A percentile compares a stretch with the other conserved stretches of the same genome.
Evolutionary conservation across 2,329 filamentous ascomycete genomes (phyloP).

Genomic region (Trichoderma simmonsii): DNA sequence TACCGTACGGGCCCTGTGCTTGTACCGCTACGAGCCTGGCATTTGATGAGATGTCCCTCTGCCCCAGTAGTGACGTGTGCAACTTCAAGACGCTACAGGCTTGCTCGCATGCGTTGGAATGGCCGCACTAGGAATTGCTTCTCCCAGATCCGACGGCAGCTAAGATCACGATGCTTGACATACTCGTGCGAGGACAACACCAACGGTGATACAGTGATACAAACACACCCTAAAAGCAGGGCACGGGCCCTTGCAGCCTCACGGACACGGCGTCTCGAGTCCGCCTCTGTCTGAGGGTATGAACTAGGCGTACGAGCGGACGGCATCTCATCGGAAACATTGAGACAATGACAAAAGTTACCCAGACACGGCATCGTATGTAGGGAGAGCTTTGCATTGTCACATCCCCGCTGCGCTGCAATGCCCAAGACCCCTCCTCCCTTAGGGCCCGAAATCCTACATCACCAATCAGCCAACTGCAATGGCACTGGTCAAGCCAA

Average conservation of each 20-base stretch:
- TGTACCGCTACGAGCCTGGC: not conserved
- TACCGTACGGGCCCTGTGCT: not conserved
- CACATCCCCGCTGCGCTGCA: not conserved
- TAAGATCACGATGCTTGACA: constrained; percentile 9
- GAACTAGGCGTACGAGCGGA: not conserved
- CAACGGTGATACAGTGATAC: not conserved
- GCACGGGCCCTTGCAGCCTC: constrained; percentile 14
- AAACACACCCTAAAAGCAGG: not conserved
- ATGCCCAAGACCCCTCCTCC: constrained; percentile 3
- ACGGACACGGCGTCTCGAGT: not conserved
- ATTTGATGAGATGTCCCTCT: not conserved
- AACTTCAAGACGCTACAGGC: not conserved
- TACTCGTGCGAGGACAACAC: not conserved
- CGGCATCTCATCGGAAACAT: not conserved
- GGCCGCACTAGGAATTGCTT: not conserved
- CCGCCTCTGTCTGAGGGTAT: not conserved
- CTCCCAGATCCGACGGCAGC: not conserved
- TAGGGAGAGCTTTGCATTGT: not conserved
- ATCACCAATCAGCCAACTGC: not conserved
- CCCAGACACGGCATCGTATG: not conserved
- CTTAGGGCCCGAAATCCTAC: not conserved
- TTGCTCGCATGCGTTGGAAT: not conserved
- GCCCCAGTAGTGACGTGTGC: not conserved
- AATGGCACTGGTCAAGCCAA: not conserved
- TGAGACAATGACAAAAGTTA: not conserved